phyloP scores from a whole-genome alignment of 805 yeast genomes.

The Starmera pachycereana region DNA sequence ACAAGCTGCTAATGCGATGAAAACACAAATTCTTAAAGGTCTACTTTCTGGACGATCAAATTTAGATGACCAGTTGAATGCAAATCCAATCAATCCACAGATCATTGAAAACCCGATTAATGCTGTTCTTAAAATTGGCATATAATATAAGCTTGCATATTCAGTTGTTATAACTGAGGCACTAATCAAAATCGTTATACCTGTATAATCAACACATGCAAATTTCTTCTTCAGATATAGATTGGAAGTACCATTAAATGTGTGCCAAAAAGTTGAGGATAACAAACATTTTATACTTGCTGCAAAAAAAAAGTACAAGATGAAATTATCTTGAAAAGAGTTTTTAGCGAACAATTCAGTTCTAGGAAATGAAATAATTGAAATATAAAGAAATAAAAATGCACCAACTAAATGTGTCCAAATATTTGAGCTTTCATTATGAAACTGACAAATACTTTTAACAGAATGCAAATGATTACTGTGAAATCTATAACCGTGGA shows the following conservation, averaged over 20 bases:
- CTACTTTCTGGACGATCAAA: conserved; percentile 86
- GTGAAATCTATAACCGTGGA: conserved; percentile 79
- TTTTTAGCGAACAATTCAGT: conserved; percentile 38
- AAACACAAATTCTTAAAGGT: conserved; percentile 69
- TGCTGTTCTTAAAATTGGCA: conserved; percentile 34
- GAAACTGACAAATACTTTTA: conserved; percentile 48
- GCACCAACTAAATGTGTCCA: conserved; percentile 87
- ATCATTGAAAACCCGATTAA: conserved; percentile 52
- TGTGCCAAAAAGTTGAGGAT: conserved; percentile 85
- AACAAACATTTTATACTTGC: conserved; percentile 71
- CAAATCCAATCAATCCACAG: conserved; percentile 64
- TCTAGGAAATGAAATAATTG: conserved; percentile 52
- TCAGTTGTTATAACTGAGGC: conserved; percentile 84
- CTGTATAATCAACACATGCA: conserved; percentile 93
- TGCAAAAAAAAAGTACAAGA: conserved; percentile 52
- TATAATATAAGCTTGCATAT: conserved; percentile 62
- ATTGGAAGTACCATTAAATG: conserved; percentile 70
- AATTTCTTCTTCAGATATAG: conserved; percentile 54
- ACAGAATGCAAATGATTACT: conserved; percentile 49
- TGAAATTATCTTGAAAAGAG: conserved; percentile 31
- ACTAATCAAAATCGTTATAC: conserved; percentile 82
- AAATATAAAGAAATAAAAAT: conserved; percentile 42
- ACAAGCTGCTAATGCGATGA: conserved; percentile 63
- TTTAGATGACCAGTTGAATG: conserved; percentile 84
- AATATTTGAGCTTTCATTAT: conserved; percentile 86